Evolutionary conservation across 2,329 filamentous ascomycete genomes (phyloP), one percentile per base, ranked within the genome.

Genomic region (Xylaria sp.): DNA sequence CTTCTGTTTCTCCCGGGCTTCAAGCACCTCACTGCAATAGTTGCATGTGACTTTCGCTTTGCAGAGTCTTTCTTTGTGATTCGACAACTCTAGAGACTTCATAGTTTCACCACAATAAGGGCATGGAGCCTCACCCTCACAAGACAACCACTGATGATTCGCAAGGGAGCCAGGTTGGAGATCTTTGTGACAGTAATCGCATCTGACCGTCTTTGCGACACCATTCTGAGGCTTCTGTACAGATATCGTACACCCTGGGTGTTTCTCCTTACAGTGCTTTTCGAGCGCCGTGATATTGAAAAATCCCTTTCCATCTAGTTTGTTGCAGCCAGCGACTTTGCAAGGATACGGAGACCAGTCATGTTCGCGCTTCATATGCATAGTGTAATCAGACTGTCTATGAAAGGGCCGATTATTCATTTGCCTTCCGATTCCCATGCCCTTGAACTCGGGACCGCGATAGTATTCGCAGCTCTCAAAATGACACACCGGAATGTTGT

Each of bases 261-360:
- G 70, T 18, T 70, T 57, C 13, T 59, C 34, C 37, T 66, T 28
- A 44, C 39, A 61, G 41, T 72, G 70, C 4, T 66, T 70, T 39
- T 39, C 10, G 7, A 68, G n/a, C 10, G 46, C 46, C 7, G 10
- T 32, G 13, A 5, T 1, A 32, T 18, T 65, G 28, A 68, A 72
- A 54, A 55, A 72, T 2, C 70, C 70, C 18, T 70, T 69, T 15
- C 59, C 48, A 15, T 25, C 20, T 6, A 25, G 8, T 37, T 65
- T 70, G 15, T 41, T 48, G 58, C 70, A 72, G 25, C 65, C 65
- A 3, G 20, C 20, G 7, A 67, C 41, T 6, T 65, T 50, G 51
- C 70, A 72, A 32, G 65, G 65, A 50, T 63, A 37, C 1, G 68
- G 68, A 34, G 68, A 72, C 70, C 70, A 72, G 58, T 66, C 54